Base-by-base conservation (phyloP, 805 yeast genomes). In the Spathaspora gorwiae region DNA sequence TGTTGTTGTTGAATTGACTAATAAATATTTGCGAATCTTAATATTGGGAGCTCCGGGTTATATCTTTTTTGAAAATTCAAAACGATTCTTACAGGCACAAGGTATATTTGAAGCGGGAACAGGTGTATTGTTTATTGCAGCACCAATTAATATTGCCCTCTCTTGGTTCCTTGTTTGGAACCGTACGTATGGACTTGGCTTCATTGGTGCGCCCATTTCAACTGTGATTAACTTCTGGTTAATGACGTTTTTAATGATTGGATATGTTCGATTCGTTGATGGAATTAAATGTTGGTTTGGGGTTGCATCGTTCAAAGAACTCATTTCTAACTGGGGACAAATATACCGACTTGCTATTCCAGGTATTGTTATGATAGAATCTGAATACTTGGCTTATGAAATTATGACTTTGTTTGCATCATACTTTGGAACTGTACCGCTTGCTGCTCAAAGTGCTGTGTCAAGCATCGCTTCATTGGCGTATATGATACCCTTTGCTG, bases 201-300 rank as follows among this genome's bases (percentile, higher is more conserved):
- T 60, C 45, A 55, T 61, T 26, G 76, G 76, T 9, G 75, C 76
- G 1, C 73, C 76, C 2, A 60, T 70, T 7, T 74, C 75, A 13
- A 60, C 73, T 2, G 68, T 64, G 2, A 54, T 70, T 43, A 72
- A 72, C 47, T 72, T 69, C 51, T 72, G 73, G 70, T 42, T 68
- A 39, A 70, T 70, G 74, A 59, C 58, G 12, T 13, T 65, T 5
- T 52, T 72, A 33, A 53, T 72, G 35, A 58, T 70, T 4, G 42
- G 68, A 30, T 71, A 71, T 51, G 72, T 65, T 33, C 42, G 70
- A 0, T 75, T 68, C 48, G 61, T 84, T 34, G 87, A 84, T 53
- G 92, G 90, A 1, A 63, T 61, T 27, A 75, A 78, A 53, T 86
- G 92, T 54, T 85, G 92, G 92, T 76, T 68, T 49, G 92, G 92